Percentiles rank a stretch among this genome's conserved stretches.
Conservation (phyloP, 169 alveolate genomes). For the Cryptosporidium bovis region DNA sequence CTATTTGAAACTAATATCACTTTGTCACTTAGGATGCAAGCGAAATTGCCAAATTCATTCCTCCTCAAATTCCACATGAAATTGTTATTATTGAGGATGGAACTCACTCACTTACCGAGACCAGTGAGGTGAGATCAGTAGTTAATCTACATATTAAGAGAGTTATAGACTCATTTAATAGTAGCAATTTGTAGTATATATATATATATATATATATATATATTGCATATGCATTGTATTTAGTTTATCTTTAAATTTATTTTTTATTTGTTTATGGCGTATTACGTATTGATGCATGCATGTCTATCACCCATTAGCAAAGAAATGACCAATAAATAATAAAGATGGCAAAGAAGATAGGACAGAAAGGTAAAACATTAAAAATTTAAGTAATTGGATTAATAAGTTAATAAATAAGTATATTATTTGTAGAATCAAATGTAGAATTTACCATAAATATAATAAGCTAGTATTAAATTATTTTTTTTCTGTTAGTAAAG, state of each 20-base stretch:
- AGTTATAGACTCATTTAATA: slow-evolving; percentile 12
- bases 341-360: not conserved
- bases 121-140: slow-evolving; percentile 46
- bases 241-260: slow-evolving; percentile 2
- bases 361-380: not conserved
- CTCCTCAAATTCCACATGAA: slow-evolving; percentile 73
- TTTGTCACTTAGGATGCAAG: slow-evolving; percentile 35
- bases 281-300: slow-evolving; percentile 50
- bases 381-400: not conserved
- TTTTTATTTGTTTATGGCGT: slow-evolving; percentile 19
- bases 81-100: slow-evolving; percentile 71
- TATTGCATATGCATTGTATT: not conserved
- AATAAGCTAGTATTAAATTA: not conserved
- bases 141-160: slow-evolving; percentile 64
- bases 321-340: slow-evolving; percentile 25
- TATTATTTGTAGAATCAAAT: not conserved
- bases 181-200: not conserved
- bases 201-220: not conserved
- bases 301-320: slow-evolving; percentile 68
- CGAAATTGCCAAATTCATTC: slow-evolving; percentile 70
- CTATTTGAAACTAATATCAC: not conserved
- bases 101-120: slow-evolving; percentile 64
- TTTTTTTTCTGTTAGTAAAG: not conserved
- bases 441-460: not conserved
- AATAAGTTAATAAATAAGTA: slow-evolving; percentile 1